phyloP scores from a whole-genome alignment of 257 asterid genomes.

The Striga asiatica region DNA sequence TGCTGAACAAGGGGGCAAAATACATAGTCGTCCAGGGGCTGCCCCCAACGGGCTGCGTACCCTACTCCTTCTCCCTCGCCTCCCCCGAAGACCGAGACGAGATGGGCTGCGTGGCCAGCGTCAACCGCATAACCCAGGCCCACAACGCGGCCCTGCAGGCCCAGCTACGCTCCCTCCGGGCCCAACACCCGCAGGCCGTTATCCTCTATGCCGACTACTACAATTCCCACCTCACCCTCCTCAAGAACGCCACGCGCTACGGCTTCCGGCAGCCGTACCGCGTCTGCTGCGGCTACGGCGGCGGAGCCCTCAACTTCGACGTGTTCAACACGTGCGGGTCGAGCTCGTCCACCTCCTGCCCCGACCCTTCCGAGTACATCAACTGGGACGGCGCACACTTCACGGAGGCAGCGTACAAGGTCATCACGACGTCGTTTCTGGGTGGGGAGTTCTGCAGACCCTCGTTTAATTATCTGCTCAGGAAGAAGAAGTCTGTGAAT shows the following conservation, averaged over 20 bases:
- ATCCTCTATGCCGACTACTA: slow-evolving; percentile 55
- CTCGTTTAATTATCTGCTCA: slow-evolving; percentile 35
- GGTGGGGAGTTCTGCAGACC: slow-evolving; percentile 43
- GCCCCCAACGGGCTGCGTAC: slow-evolving; percentile 56
- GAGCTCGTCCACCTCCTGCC: slow-evolving; percentile 26
- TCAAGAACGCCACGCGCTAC: slow-evolving; percentile 22
- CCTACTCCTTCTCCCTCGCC: slow-evolving; percentile 39
- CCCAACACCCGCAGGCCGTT: slow-evolving; percentile 31
- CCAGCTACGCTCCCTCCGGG: slow-evolving; percentile 19
- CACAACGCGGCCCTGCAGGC: slow-evolving; percentile 49
- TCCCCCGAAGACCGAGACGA: slow-evolving; percentile 38
- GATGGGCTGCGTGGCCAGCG: slow-evolving; percentile 40
- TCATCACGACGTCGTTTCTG: slow-evolving; percentile 30
- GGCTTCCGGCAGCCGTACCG: slow-evolving; percentile 49
- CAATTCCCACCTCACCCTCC: slow-evolving; percentile 28
- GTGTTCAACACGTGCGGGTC: slow-evolving; percentile 42
- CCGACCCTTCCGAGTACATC: slow-evolving; percentile 37
- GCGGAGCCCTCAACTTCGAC: slow-evolving; percentile 42
- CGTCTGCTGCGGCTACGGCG: slow-evolving; percentile 58
- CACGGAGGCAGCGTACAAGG: slow-evolving; percentile 53
- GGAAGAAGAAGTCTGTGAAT: no score
- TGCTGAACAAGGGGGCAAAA: slow-evolving; percentile 54
- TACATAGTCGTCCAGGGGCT: slow-evolving; percentile 65
- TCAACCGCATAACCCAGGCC: slow-evolving; percentile 18
- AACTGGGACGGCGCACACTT: slow-evolving; percentile 89